Conservation (phyloP, 768 basidiomycete species). For the Hygrophoropsis aurantiaca region DNA sequence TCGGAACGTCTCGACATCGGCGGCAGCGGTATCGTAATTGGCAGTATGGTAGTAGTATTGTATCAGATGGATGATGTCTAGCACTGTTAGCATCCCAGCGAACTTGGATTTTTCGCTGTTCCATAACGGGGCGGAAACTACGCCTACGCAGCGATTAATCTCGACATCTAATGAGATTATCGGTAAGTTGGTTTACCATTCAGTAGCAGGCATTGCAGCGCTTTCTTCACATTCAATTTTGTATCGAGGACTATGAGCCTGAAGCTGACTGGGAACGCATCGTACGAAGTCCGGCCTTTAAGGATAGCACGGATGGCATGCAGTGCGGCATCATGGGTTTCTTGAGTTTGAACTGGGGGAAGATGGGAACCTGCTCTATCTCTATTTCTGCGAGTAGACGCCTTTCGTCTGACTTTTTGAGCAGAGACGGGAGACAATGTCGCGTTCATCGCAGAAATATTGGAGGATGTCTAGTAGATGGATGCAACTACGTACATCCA, state of each 20-base stretch:
- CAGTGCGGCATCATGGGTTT: constrained; percentile 70
- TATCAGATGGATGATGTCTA: constrained; percentile 98
- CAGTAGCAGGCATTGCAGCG: constrained; percentile 79
- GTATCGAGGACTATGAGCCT: constrained; percentile 96
- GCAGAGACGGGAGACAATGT: constrained; percentile 54
- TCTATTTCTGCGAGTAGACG: constrained; percentile 54
- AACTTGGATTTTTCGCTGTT: constrained; percentile 92
- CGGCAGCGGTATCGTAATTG: constrained; percentile 78
- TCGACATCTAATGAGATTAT: background rate
- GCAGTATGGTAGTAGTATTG: constrained; percentile 94
- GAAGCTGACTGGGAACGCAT: constrained; percentile 97
- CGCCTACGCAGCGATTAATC: constrained; percentile 51
- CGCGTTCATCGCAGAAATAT: constrained; percentile 36
- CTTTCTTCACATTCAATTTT: constrained; percentile 94
- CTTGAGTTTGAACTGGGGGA: constrained; percentile 48
- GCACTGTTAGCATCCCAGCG: constrained; percentile 98
- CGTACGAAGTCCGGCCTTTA: constrained; percentile 85
- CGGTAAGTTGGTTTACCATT: constrained; percentile 53
- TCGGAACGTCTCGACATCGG: constrained; percentile 91
- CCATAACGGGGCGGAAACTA: constrained; percentile 97
- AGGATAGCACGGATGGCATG: constrained; percentile 77
- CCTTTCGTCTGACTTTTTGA: constrained; percentile 49
- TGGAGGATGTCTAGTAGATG: background rate
- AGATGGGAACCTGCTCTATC: constrained; percentile 60
- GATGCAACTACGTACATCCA: too few relatives aligned